phyloP scores from a whole-genome alignment of 768 basidiomycete species.

The Trametes cinnabarina region DNA sequence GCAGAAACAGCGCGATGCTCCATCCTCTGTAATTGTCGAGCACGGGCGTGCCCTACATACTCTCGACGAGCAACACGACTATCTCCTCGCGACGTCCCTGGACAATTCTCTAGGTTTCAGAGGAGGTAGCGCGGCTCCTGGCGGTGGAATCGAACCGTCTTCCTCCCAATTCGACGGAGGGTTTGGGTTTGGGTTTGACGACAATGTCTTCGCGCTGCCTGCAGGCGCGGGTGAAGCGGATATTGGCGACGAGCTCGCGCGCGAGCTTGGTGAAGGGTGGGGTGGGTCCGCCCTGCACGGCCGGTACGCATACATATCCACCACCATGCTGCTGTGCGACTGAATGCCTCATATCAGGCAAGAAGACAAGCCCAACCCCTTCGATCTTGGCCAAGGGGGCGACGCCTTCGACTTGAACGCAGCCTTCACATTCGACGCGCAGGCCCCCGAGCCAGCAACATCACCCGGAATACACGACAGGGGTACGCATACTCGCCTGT shows the following conservation, averaged over 20 bases:
- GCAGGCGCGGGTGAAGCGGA: constrained; percentile 60
- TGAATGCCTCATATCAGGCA: not conserved
- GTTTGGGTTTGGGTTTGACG: constrained; percentile 39
- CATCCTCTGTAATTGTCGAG: constrained; percentile 23
- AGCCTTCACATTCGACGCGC: constrained; percentile 17
- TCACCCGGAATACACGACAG: not conserved
- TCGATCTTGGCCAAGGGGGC: not conserved
- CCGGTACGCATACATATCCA: not conserved
- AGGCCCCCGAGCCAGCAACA: constrained; percentile 27
- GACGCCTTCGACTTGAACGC: not conserved
- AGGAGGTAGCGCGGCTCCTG: constrained; percentile 26
- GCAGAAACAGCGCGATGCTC: constrained; percentile 28
- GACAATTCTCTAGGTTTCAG: constrained; percentile 50
- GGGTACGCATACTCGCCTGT: constrained; percentile 10
- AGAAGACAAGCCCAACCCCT: constrained; percentile 24
- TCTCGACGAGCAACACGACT: constrained; percentile 68
- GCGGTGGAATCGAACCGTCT: constrained; percentile 38
- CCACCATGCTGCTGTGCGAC: not conserved
- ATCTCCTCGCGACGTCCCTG: constrained; percentile 64
- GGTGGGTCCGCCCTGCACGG: constrained; percentile 28
- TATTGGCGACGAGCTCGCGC: constrained; percentile 71
- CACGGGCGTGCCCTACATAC: constrained; percentile 42
- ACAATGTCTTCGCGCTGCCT: constrained; percentile 49
- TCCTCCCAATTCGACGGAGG: constrained; percentile 55
- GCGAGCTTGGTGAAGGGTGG: constrained; percentile 75